These are phyloP conservation scores for Lizanozyma gosingica DNA, from an alignment of 1,139 yeast species.

Conservation along the genomic window DNA sequence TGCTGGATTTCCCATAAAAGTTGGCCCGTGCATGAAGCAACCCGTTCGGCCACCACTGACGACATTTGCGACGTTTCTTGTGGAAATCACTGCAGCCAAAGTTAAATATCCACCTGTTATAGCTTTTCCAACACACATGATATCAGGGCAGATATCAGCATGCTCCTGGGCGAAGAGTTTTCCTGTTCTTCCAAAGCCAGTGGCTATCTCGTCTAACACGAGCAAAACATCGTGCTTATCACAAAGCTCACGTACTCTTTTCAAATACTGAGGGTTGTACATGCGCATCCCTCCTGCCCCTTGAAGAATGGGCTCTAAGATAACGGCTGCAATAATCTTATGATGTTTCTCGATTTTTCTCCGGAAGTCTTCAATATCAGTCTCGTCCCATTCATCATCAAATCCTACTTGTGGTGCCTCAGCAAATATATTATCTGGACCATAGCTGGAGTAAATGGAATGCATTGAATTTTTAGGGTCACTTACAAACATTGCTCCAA, in stretches of 20 bases:
- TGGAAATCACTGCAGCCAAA: constrained; percentile 11
- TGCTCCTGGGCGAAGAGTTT: constrained; percentile 9
- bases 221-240: constrained; percentile 17
- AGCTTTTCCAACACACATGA: constrained; percentile 15
- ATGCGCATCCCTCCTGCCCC: constrained; percentile 29
- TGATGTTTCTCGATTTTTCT: constrained; percentile 13
- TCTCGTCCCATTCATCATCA: constrained; percentile 5
- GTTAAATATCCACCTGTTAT: constrained; percentile 16
- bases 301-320: constrained; percentile 26
- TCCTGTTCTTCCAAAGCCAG: constrained; percentile 16
- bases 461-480: constrained; percentile 23
- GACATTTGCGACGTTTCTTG: constrained; percentile 12
- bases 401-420: constrained; percentile 13
- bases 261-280: constrained; percentile 18
- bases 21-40: constrained; percentile 33
- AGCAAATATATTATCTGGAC: constrained; percentile 17
- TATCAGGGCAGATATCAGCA: constrained; percentile 13
- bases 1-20: constrained; percentile 26
- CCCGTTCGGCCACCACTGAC: no score
- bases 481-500: constrained; percentile 20
- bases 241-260: constrained; percentile 18
- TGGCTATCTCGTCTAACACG: constrained; percentile 17
- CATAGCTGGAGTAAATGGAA: constrained; percentile 14
- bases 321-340: constrained; percentile 20
- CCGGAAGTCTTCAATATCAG: constrained; percentile 14